A percentile compares a stretch with the other conserved stretches of the same genome.
phyloP scores from a whole-genome alignment of 2,329 filamentous ascomycete genomes.

The Pseudogymnoascus sp. region DNA sequence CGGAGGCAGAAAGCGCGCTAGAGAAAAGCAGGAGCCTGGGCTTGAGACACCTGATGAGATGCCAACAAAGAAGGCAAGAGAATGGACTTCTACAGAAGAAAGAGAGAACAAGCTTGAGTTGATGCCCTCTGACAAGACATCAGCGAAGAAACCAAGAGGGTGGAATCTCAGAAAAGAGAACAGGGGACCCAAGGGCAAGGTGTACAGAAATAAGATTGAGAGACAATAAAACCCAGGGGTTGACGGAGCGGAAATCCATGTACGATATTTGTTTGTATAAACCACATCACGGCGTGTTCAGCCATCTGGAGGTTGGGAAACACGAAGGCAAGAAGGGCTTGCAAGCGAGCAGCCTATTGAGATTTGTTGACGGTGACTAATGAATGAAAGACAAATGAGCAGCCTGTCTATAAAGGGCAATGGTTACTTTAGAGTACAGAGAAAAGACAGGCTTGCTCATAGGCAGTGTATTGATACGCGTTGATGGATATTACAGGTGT shows the following conservation, averaged over 20 bases:
- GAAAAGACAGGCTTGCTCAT: background rate
- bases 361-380: background rate
- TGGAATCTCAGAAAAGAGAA: background rate
- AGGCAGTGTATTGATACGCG: background rate
- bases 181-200: no score
- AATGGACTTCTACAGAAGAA: background rate
- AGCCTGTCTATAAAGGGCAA: no score
- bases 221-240: no score
- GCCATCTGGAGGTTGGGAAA: background rate
- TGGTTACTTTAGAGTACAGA: background rate
- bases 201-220: background rate
- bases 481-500: background rate
- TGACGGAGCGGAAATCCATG: background rate
- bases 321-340: no score
- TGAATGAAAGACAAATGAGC: no score
- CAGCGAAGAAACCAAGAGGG: no score
- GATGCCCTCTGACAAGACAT: no score
- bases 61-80: background rate
- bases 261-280: slow-evolving; percentile 4
- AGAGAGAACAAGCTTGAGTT: no score
- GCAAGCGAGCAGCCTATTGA: background rate
- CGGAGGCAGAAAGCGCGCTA: background rate
- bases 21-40: background rate
- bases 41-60: background rate
- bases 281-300: background rate